phyloP scores from a whole-genome alignment of 768 basidiomycete species.

The Agaricus sinodeliciosus region DNA sequence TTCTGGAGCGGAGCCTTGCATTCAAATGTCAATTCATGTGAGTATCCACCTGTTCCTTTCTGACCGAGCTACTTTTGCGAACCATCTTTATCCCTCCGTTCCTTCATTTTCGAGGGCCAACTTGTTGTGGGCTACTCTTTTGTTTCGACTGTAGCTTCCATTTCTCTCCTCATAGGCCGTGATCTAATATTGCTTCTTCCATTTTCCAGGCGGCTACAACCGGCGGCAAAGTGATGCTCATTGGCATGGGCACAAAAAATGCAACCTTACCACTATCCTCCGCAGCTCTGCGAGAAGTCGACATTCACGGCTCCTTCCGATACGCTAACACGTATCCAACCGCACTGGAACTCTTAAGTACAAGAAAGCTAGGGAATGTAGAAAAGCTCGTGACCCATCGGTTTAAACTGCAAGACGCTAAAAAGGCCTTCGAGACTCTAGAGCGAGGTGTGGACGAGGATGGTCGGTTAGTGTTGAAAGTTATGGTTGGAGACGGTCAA shows the following conservation, averaged over 20 bases:
- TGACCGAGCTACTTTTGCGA: neutral
- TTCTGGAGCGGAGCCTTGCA: conserved; percentile 87
- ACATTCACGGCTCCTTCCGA: conserved; percentile 87
- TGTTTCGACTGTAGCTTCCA: neutral
- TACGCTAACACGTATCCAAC: conserved; percentile 87
- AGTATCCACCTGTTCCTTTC: conserved; percentile 27
- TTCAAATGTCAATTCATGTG: conserved; percentile 88
- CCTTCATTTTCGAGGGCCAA: neutral
- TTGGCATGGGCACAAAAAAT: conserved; percentile 92
- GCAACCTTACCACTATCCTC: conserved; percentile 76
- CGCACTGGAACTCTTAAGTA: conserved; percentile 71
- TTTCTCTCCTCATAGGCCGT: neutral
- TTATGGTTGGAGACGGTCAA: conserved; percentile 55
- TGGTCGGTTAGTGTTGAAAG: conserved; percentile 83
- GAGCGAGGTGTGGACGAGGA: conserved; percentile 69
- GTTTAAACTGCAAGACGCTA: conserved; percentile 55
- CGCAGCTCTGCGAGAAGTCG: conserved; percentile 84
- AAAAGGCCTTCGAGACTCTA: conserved; percentile 78
- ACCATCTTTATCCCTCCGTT: conserved; percentile 1
- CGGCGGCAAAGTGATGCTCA: conserved; percentile 87
- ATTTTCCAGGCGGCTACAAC: conserved; percentile 61
- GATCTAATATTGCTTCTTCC: conserved; percentile 7
- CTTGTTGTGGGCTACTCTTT: neutral
- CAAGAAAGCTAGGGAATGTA: conserved; percentile 57
- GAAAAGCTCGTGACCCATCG: conserved; percentile 79